phyloP scores from a whole-genome alignment of 768 basidiomycete species.

The Russula sp. region DNA sequence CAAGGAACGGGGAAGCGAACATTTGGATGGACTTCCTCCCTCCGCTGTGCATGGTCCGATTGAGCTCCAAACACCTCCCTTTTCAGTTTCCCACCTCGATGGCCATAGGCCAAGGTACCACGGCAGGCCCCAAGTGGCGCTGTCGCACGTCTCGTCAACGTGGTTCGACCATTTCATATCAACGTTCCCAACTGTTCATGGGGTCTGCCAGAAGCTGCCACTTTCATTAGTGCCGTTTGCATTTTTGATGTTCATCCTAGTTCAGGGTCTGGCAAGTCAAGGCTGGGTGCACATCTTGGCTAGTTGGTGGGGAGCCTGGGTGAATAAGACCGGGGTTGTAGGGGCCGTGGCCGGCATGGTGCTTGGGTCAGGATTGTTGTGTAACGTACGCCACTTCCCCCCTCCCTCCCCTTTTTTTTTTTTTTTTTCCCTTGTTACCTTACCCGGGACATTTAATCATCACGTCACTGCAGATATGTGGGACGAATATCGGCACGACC shows the following conservation, averaged over 20 bases:
- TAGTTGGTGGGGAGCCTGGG: constrained; percentile 52
- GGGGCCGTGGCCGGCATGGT: constrained; percentile 50
- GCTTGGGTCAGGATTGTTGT: constrained; percentile 64
- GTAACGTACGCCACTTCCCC: constrained; percentile 43
- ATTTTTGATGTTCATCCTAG: constrained; percentile 91
- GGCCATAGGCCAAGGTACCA: neutral
- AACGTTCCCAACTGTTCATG: constrained; percentile 66
- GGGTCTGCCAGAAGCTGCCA: constrained; percentile 63
- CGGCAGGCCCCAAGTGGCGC: constrained; percentile 9
- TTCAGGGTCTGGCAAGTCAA: constrained; percentile 71
- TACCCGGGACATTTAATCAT: neutral
- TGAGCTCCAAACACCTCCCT: constrained; percentile 6
- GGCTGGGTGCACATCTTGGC: constrained; percentile 90
- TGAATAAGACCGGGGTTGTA: constrained; percentile 31
- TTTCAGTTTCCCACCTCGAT: neutral
- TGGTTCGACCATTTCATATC: constrained; percentile 22
- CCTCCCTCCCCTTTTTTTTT: neutral
- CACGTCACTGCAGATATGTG: constrained; percentile 42
- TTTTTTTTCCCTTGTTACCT: neutral
- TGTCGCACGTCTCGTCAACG: constrained; percentile 12
- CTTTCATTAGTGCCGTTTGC: constrained; percentile 85
- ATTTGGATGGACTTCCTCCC: neutral
- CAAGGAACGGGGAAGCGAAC: neutral
- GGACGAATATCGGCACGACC: constrained; percentile 88
- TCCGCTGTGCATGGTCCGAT: constrained; percentile 1